Conservation (phyloP, 2,329 filamentous ascomycete genomes). For the Calonectria naviculata region DNA sequence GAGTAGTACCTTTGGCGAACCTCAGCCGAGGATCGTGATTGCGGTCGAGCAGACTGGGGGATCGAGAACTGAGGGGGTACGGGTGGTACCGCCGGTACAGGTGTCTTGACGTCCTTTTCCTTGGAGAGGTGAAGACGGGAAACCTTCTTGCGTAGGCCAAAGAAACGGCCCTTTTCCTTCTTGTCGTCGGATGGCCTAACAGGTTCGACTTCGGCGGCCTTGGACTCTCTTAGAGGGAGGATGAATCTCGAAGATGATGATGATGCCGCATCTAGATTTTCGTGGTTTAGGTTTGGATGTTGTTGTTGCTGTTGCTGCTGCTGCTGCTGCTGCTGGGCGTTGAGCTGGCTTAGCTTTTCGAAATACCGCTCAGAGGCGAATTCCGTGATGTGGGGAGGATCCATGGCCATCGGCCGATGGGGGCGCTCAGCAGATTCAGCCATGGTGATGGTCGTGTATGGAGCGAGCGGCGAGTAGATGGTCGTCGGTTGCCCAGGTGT, state of each 20-base stretch:
- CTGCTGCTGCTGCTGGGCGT: constrained; percentile 57
- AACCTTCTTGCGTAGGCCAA: constrained; percentile 53
- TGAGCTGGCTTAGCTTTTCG: constrained; percentile 68
- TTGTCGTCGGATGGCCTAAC: constrained; percentile 47
- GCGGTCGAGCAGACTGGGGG: not conserved
- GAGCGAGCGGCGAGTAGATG: constrained; percentile 33
- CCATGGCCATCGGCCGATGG: constrained; percentile 58
- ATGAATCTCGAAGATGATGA: constrained; percentile 57
- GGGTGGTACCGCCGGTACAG: constrained; percentile 16
- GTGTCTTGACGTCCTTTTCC: constrained; percentile 31
- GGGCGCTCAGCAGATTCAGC: constrained; percentile 46
- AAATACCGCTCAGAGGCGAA: constrained; percentile 75
- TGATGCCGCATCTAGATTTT: constrained; percentile 34
- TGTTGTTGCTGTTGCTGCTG: constrained; percentile 55
- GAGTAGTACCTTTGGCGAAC: constrained; percentile 47
- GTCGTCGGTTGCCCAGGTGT: constrained; percentile 4
- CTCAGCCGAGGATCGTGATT: constrained; percentile 39
- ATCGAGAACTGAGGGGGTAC: constrained; percentile 2
- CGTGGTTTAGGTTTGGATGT: constrained; percentile 32
- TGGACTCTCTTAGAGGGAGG: constrained; percentile 59
- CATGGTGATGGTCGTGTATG: constrained; percentile 41
- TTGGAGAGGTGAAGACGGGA: constrained; percentile 48
- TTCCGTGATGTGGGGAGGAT: constrained; percentile 72
- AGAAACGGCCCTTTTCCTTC: constrained; percentile 56
- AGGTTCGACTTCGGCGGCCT: constrained; percentile 44